Evolutionary conservation across 2,329 filamentous ascomycete genomes (phyloP).

Genomic region (Mollisia scopiformis): DNA sequence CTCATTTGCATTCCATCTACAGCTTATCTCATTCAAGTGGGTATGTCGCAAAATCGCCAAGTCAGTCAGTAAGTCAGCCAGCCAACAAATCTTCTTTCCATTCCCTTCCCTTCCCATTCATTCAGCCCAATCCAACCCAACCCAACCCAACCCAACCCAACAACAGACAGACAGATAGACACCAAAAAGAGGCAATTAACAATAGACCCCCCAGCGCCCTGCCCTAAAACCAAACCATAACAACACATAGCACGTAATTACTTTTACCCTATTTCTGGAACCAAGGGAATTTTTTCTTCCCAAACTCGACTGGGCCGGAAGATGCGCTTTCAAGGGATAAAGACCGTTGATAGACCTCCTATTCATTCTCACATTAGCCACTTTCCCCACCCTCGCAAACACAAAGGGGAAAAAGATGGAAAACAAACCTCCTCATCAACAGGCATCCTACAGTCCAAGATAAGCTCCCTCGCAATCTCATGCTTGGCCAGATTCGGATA

Average conservation of each 20-base stretch:
- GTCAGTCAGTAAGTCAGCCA: too few species aligned
- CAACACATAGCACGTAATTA: too few species aligned
- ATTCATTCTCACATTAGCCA: neutral
- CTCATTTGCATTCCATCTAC: neutral
- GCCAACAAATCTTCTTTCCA: neutral
- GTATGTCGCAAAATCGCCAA: neutral
- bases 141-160: too few species aligned
- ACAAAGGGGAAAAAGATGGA: neutral
- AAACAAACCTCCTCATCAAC: conserved; percentile 83
- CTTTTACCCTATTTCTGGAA: conserved; percentile 41
- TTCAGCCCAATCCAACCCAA: too few species aligned
- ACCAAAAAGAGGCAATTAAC: too few species aligned
- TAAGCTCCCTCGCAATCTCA: conserved; percentile 71
- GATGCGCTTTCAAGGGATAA: conserved; percentile 60
- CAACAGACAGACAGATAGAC: too few species aligned
- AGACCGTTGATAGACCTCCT: conserved; percentile 69
- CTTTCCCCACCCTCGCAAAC: neutral
- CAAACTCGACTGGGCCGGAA: conserved; percentile 49
- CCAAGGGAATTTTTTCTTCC: conserved; percentile 70
- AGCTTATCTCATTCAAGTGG: neutral
- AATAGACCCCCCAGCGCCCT: too few species aligned
- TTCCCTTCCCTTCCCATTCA: neutral
- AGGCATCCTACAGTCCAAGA: conserved; percentile 80
- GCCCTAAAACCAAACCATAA: too few species aligned
- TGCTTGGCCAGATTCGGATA: conserved; percentile 74